A percentile compares a stretch with the other conserved stretches of the same genome.
Conservation (phyloP, 306 rosid species). For the Quercus dentata region DNA sequence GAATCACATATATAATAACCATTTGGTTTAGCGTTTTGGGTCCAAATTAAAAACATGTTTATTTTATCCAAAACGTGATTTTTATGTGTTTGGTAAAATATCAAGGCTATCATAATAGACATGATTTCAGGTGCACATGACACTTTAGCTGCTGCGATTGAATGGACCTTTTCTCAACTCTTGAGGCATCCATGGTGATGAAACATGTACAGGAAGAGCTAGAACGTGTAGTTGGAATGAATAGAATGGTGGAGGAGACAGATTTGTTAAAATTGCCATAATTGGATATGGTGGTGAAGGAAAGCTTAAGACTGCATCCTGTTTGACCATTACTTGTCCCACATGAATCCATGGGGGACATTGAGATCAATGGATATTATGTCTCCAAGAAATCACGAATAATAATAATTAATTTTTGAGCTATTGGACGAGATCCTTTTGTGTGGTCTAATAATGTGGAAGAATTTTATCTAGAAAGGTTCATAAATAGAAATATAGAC, state of each 20-base stretch:
- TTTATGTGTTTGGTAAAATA: background rate
- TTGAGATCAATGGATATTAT: slow-evolving; percentile 28
- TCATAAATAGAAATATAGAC: slow-evolving; percentile 12
- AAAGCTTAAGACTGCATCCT: slow-evolving; percentile 36
- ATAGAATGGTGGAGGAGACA: slow-evolving; percentile 29
- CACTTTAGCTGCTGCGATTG: background rate
- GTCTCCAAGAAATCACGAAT: slow-evolving; percentile 28
- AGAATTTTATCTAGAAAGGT: slow-evolving; percentile 41
- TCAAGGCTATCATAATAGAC: slow-evolving; percentile 32
- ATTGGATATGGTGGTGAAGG: slow-evolving; percentile 41
- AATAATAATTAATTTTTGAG: slow-evolving; percentile 31
- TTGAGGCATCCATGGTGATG: slow-evolving; percentile 37
- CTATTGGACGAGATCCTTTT: slow-evolving; percentile 31
- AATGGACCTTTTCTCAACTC: slow-evolving; percentile 46
- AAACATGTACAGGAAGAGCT: slow-evolving; percentile 39
- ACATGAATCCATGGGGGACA: slow-evolving; percentile 26
- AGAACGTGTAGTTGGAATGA: slow-evolving; percentile 22
- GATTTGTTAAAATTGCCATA: slow-evolving; percentile 30
- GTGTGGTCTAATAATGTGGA: slow-evolving; percentile 39
- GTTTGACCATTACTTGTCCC: slow-evolving; percentile 32
- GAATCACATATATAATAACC: too few relatives aligned
- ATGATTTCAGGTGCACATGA: slow-evolving; percentile 27
- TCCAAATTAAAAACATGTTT: too few relatives aligned
- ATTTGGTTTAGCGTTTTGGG: too few relatives aligned
- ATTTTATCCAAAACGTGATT: too few relatives aligned